Evolutionary conservation across 23 red algal genomes (phyloP), one percentile per base, ranked within the genome.

Genomic region (Rhodosorus marinus): DNA sequence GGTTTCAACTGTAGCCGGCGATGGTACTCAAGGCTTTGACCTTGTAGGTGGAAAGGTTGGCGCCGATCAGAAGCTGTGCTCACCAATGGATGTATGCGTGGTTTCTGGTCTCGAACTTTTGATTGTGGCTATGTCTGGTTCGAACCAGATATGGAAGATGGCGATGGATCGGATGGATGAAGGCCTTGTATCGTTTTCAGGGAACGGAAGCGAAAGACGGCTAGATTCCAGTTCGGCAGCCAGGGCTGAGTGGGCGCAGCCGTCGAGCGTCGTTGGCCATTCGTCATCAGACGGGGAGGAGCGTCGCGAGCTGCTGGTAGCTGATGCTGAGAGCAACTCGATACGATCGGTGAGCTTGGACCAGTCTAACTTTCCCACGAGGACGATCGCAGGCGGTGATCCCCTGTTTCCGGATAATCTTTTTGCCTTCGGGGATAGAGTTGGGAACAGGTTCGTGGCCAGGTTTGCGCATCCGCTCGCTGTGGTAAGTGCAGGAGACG

Each of bases 391-490:
- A 17, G 87, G 87, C 26, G 87, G 87, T 11, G 76, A 94, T 65
- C 70, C 61, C 30, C 62, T 94, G 15, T 60, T 94, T 32, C 35
- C 75, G 11, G 69, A 82, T 23, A 94, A 82, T 53, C 36, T 94
- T n/a, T 94, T 75, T 29, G 68, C 70, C 29, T 94, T 62, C 61
- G 87, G 87, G 20, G 87, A 94, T 52, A 66, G 67, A 30, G 79
- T 83, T 51, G 87, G 87, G 24, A 38, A 52, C 1, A 71, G 75
- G 5, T 53, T 66, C 41, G 35, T 23, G 24, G 87, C 72, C 3
- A 67, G 59, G 33, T 72, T 94, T 17, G 77, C 83, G 50, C 72
- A 72, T 49, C 77, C 76, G 2, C 60, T 76, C 7, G 87, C 61
- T 3, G 65, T 81, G 6, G 72, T 70, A 46, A 52, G 57, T 26